Base-by-base conservation (phyloP, 2,329 filamentous ascomycete species). In the Sordariomycetes sp. region DNA sequence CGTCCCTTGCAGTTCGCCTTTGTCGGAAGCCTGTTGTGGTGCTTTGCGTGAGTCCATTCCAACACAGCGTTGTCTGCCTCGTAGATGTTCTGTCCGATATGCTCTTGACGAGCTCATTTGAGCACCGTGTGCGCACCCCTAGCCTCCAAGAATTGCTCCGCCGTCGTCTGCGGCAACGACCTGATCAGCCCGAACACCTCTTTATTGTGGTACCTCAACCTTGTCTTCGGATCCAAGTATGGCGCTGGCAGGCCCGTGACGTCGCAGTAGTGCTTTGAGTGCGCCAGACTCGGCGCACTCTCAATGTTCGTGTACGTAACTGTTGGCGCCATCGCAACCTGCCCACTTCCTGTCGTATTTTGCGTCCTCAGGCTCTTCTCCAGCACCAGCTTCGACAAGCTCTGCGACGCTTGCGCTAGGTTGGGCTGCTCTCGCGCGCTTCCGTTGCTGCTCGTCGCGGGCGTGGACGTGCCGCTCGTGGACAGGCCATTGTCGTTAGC, bases 221-320 rank as follows among this genome's bases (percentile, higher is more conserved):
- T 75, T 25, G 88, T 94, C 72, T 98, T 98, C 3, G 92, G 93
- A 54, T 98, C 92, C 21, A 85, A 77, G 55, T 98, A 98, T 6
- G 83, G 82, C 20, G 87, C 86, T n/a, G 86, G 77, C 43, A 98
- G 63, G 2, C 92, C 93, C 2, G 92, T 98, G 48, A 98, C 75
- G 58, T 98, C 93, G 65, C 92, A 98, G 60, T 96, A 98, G 49
- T 82, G 84, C 59, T 81, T 87, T 52, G 85, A 75, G 45, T 86
- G 82, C 33, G 82, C 82, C 48, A 96, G 66, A 38, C 84, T 92
- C 25, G 92, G 92, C 4, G 92, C 90, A 31, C 86, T 87, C 58
- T 96, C 92, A 42, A 98, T 93, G 53, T 95, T 96, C 6, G 86
- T 94, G 58, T 96, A 98, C 2, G 92, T 95, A 21, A 83, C 83